These are phyloP conservation scores for Elasticomyces elasticus DNA, from an alignment of 495 filamentous ascomycete species.

Conservation along the genomic window DNA sequence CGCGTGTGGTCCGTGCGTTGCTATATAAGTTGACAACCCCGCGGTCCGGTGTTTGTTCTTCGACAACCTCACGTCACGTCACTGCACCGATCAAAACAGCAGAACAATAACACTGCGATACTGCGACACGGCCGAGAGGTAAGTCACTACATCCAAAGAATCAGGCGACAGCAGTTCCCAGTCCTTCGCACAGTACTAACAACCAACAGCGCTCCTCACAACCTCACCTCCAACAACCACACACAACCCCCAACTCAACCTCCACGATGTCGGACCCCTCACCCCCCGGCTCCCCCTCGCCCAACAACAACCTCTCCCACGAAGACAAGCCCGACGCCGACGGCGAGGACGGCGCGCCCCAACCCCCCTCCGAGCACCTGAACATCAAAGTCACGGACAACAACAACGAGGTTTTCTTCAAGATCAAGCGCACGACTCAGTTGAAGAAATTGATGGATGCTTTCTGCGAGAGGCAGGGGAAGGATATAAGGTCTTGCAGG, in stretches of 20 bases:
- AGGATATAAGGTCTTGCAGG: slow-evolving; percentile 69
- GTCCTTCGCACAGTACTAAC: too few species aligned
- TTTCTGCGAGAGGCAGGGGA: slow-evolving; percentile 95
- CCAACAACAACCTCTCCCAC: slow-evolving; percentile 45
- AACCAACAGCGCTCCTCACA: too few species aligned
- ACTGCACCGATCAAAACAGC: too few species aligned
- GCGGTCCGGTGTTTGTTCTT: not conserved
- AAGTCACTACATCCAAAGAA: too few species aligned
- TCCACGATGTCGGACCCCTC: slow-evolving; percentile 41
- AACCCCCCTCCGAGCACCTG: slow-evolving; percentile 89
- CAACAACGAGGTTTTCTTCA: slow-evolving; percentile 99
- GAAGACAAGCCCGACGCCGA: slow-evolving; percentile 39
- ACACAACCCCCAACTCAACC: not conserved
- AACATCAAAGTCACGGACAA: slow-evolving; percentile 99
- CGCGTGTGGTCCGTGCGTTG: not conserved
- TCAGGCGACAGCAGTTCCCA: too few species aligned
- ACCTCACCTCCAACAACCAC: not conserved
- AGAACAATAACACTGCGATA: not conserved
- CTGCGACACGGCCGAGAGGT: not conserved
- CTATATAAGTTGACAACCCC: not conserved
- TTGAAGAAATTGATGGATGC: slow-evolving; percentile 98
- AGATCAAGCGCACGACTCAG: slow-evolving; percentile 95
- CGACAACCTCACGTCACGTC: not conserved
- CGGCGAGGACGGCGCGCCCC: too few species aligned
- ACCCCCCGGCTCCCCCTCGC: slow-evolving; percentile 32